Conservation (phyloP, 2,329 filamentous ascomycete genomes). For the Cladosporium sp. region DNA sequence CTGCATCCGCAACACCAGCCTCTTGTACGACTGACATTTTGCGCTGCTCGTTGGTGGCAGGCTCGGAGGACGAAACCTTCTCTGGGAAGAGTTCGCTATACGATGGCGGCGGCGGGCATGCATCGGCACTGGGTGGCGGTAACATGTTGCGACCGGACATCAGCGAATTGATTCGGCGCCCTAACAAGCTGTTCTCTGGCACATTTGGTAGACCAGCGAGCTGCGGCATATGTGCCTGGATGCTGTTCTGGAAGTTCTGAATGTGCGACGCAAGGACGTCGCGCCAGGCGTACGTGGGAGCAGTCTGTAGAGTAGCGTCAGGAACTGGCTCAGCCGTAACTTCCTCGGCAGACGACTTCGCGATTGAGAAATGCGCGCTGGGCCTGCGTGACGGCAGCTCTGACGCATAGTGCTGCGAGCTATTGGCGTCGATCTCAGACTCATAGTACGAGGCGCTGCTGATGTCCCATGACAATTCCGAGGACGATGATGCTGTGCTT, state of each 20-base stretch:
- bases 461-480: conserved; percentile 15
- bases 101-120: conserved; percentile 1
- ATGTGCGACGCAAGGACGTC: conserved; percentile 71
- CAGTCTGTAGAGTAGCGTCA: conserved; percentile 44
- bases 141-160: neutral
- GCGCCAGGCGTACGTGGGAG: conserved; percentile 65
- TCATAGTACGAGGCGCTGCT: conserved; percentile 17
- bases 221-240: conserved; percentile 60
- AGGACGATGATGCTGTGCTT: conserved; percentile 9
- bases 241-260: conserved; percentile 70
- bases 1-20: neutral
- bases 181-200: neutral
- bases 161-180: neutral
- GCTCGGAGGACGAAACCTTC: neutral
- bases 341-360: neutral
- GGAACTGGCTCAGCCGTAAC: neutral
- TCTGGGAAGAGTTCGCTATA: conserved; percentile 10
- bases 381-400: neutral
- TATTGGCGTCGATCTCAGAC: conserved; percentile 12
- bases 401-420: conserved; percentile 2
- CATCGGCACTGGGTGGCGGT: neutral
- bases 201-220: conserved; percentile 37
- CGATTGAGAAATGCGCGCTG: neutral
- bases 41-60: neutral
- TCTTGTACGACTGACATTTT: neutral